Evolutionary conservation across 1,139 yeast species (phyloP), one percentile per base, ranked within the genome.

Genomic region (Taphrina flavorubra): DNA sequence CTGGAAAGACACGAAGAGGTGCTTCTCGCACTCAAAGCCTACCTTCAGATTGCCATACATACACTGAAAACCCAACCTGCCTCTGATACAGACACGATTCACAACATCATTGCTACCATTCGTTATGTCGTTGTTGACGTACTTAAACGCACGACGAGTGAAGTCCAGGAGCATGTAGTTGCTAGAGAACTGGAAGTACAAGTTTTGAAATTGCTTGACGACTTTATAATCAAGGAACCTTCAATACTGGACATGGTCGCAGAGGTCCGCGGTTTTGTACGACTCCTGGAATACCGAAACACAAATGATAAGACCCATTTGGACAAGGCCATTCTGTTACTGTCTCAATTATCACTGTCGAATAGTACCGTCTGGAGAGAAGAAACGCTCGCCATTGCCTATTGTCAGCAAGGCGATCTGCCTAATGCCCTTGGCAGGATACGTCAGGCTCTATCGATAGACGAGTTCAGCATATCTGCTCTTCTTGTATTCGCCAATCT

Each of bases 11-110:
- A 73, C 63, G 73, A 71, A 2, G 84, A 83, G 70, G 79, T 80
- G 0, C 73, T 76, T 11, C 78, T 83, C 2, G 78, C 83, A 0
- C 81, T 84, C 72, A 77, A 78, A 16, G 82, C 84, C 0, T 84
- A 82, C 71, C 71, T 76, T 14, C 77, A 77, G 47, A 79, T 80
- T 51, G 77, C 79, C 7, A 31, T 46, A 36, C 67, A 63, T 44
- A 57, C 67, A 8, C 40, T 11, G 7, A 63, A 53, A 42, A 63
- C 60, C 5, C 37, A 44, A 31, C 34, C 62, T 7, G 62, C 53
- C 14, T 20, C 34, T 8, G 62, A 58, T 25, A 31, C 51, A 5
- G 62, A 58, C 40, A 7, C 62, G 11, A 37, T 36, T 14, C n/a
- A 31, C 3, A 20, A 58, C n/a, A 58, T 58, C 25, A n/a, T 58